Conservation (phyloP, 164 flowering plant species). For the Stephania cephalantha region DNA sequence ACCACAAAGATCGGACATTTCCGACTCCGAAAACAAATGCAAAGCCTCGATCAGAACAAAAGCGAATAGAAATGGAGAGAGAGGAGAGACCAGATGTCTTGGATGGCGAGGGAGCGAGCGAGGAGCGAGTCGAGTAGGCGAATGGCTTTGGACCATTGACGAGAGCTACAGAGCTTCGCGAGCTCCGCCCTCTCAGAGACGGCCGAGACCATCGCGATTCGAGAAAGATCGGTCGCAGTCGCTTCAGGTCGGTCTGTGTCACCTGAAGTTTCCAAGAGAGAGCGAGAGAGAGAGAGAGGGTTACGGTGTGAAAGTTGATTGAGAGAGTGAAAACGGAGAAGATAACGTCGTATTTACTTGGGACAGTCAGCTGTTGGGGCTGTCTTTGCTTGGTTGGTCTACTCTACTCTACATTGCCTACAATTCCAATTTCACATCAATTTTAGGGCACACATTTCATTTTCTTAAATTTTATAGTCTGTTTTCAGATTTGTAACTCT, state of each 20-base stretch:
- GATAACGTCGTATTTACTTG: too few species aligned
- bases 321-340: neutral
- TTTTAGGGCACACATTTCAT: too few species aligned
- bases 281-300: neutral
- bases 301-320: neutral
- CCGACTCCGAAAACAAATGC: neutral
- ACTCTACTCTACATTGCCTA: too few species aligned
- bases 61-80: neutral
- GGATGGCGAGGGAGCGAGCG: conserved; percentile 53
- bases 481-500: too few species aligned
- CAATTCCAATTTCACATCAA: too few species aligned
- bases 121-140: conserved; percentile 89
- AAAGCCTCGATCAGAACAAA: neutral
- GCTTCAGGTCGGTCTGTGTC: too few species aligned
- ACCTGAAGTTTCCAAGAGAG: neutral
- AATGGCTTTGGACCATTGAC: conserved; percentile 96
- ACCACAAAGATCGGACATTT: neutral
- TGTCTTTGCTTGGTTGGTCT: too few species aligned
- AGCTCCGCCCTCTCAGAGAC: conserved; percentile 60
- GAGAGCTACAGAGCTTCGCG: conserved; percentile 60
- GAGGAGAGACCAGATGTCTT: conserved; percentile 70
- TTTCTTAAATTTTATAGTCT: too few species aligned
- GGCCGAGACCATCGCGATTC: conserved; percentile 17
- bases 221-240: too few species aligned
- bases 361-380: too few species aligned